Base-by-base conservation (phyloP, 257 asterid species). In the Cordia subcordata region DNA sequence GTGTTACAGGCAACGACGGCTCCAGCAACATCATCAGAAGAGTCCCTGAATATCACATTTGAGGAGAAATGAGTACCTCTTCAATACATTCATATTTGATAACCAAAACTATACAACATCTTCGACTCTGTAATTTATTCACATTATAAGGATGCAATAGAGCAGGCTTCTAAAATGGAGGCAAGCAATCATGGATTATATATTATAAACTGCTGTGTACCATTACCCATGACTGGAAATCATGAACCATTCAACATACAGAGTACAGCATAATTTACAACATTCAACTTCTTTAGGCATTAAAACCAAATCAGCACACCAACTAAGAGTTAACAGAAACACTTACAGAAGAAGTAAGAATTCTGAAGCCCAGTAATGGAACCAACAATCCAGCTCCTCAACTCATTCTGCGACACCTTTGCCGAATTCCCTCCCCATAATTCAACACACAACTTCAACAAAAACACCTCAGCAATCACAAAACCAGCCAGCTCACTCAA, bases 321-420 rank as follows among this genome's bases (percentile, higher is more conserved):
- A 27, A 27, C 35, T 27, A 27, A 27, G 35, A 3, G 6, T 27
- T 27, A 27, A 42, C 47, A 21, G 18, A 63, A 47, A 39, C 6
- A 60, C 94, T 68, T 66, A 87, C 96, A 88, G 22, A 75, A 85
- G 60, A 85, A 75, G 65, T 66, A 69, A 11, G 88, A 68, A 68
- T 68, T 75, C 44, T 60, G 35, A 63, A 82, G 63, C 32, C 78
- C 82, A 21, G 87, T 79, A 4, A 85, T 53, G 3, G 91, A 81
- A 62, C 82, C 87, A 57, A 82, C 73, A 40, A 77, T 57, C 94
- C 96, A 82, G 60, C 59, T 60, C 72, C 70, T 79, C 55, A 82
- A 65, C 66, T 84, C 90, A 52, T 57, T 62, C 66, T 58, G 72
- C 62, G 54, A 57, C 58, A 76, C 86, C 65, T 68, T 83, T 42